Conservation (phyloP, 371 early-diverging fungal genomes). For the Syncephalis fuscata region DNA sequence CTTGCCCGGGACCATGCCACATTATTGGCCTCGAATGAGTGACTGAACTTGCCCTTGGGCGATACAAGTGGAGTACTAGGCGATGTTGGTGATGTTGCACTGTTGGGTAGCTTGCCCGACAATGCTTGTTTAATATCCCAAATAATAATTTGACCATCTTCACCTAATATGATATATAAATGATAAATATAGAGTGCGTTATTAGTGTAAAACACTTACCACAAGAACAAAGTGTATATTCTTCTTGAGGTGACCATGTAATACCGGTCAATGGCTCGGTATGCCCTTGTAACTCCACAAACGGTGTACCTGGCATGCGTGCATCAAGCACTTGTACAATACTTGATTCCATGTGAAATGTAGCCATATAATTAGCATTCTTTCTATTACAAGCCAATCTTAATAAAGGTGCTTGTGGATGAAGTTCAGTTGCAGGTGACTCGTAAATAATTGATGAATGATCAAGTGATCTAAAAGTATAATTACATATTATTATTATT, state of each 20-base stretch:
- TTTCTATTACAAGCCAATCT: conserved; percentile 75
- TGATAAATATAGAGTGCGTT: neutral
- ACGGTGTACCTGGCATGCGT: conserved; percentile 76
- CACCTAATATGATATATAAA: conserved; percentile 19
- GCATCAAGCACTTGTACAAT: conserved; percentile 74
- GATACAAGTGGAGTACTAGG: conserved; percentile 47
- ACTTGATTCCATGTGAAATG: conserved; percentile 69
- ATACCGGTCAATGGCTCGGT: conserved; percentile 53
- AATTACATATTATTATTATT: neutral
- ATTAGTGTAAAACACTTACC: conserved; percentile 22
- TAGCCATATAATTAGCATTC: conserved; percentile 79
- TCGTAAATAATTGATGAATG: conserved; percentile 96
- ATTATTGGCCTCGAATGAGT: conserved; percentile 35
- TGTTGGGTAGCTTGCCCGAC: conserved; percentile 5
- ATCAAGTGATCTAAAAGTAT: conserved; percentile 38
- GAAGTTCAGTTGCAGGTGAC: conserved; percentile 28
- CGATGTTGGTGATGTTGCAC: conserved; percentile 6
- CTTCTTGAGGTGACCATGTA: conserved; percentile 65
- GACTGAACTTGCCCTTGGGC: conserved; percentile 32
- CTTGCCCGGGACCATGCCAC: conserved; percentile 46
- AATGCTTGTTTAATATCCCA: conserved; percentile 50
- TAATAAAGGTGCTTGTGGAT: conserved; percentile 42
- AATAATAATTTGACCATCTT: conserved; percentile 58
- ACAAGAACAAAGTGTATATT: conserved; percentile 51
- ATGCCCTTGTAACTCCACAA: conserved; percentile 69